Evolutionary conservation across 768 basidiomycete species (phyloP), one percentile per base, ranked within the genome.

Genomic region (Panus rudis): DNA sequence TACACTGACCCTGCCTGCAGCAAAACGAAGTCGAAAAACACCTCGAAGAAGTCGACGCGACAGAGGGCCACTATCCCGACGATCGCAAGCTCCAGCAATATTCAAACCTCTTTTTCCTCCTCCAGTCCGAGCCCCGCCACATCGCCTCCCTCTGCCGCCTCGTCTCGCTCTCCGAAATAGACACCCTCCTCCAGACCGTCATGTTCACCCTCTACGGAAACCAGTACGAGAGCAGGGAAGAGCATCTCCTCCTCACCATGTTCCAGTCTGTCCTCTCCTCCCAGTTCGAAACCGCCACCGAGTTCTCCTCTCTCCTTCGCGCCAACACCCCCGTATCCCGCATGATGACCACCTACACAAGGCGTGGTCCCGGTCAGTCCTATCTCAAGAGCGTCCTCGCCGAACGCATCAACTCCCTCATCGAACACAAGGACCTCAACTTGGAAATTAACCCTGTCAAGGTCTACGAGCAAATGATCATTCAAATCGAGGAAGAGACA

Each of bases 331-430:
- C 96, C 37, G 96, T 99, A 19, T 97, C 92, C 38, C 84, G 96
- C 28, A 99, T 99, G 96, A 99, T 99, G 96, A 99, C 96, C 34
- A 98, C 96, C 16, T 99, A 99, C 66, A 98, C 96, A 41, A 88
- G 96, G 47, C 86, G 96, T 43, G 96, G 96, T 45, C 96, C 96
- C 1, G 96, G 96, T 44, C 96, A 98, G 65, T 92, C 91, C 55
- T 99, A 98, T 63, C 80, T 99, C 51, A 99, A 99, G 73, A 84
- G 86, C 50, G 93, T 98, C 22, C 74, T 99, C 37, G 93, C 96
- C 20, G 96, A 99, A 60, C 82, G 94, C 51, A 98, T 99, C 66
- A 98, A 99, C 67, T 92, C 90, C 55, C 71, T 99, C 52, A 98
- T 99, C 55, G 96, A 99, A 63, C 96, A 98, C 72, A 98, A 97